These are phyloP conservation scores for Kwoniella dendrophila DNA, from an alignment of 768 basidiomycete genomes.

Conservation along the genomic window DNA sequence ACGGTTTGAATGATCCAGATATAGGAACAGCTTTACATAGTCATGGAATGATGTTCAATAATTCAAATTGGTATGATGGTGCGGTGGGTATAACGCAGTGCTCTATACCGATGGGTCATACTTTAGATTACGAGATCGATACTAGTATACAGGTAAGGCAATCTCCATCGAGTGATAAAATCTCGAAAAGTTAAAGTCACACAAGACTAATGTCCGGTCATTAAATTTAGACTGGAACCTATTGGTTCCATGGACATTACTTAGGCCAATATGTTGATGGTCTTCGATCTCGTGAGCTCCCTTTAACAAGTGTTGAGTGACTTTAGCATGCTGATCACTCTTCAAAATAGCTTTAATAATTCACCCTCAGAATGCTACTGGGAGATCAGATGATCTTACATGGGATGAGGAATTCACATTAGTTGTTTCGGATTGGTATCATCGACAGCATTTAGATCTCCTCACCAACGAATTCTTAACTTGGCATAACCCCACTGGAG, in stretches of 20 bases:
- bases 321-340: not conserved
- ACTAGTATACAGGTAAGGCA: constrained; percentile 32
- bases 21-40: constrained; percentile 75
- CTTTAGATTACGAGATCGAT: constrained; percentile 75
- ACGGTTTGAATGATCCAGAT: constrained; percentile 63
- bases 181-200: no score
- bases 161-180: not conserved
- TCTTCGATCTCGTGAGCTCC: constrained; percentile 64
- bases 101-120: constrained; percentile 68
- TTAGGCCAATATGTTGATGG: constrained; percentile 88
- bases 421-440: constrained; percentile 76
- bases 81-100: constrained; percentile 82
- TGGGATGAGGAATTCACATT: constrained; percentile 93
- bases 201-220: not conserved
- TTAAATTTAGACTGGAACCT: constrained; percentile 49
- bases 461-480: constrained; percentile 66
- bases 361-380: constrained; percentile 1
- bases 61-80: constrained; percentile 85
- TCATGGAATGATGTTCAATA: constrained; percentile 95
- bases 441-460: constrained; percentile 68
- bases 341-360: not conserved
- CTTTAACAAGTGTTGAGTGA: not conserved
- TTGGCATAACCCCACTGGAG: constrained; percentile 71
- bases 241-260: constrained; percentile 57
- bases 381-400: constrained; percentile 60